Percentiles rank a stretch among this genome's conserved stretches.
Conservation (phyloP, 2,329 filamentous ascomycete genomes). For the Triangularia verruculosa region DNA sequence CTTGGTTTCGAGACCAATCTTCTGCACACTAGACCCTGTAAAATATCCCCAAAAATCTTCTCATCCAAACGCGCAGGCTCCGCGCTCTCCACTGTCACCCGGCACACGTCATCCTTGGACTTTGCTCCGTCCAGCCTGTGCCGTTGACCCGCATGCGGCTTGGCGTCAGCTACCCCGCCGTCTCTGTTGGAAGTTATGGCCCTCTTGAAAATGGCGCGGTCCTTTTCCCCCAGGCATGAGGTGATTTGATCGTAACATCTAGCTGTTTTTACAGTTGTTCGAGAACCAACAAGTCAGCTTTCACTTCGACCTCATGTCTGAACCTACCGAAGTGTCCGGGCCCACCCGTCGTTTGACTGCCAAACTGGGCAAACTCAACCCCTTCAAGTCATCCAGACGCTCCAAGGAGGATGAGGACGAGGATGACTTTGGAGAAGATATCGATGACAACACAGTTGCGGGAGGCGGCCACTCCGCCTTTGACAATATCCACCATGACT, state of each 20-base stretch:
- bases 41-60: not conserved
- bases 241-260: not conserved
- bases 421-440: conserved; percentile 44
- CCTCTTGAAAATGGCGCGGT: not conserved
- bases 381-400: conserved; percentile 32
- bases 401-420: conserved; percentile 44
- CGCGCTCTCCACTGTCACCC: not conserved
- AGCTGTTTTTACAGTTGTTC: not conserved
- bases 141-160: conserved; percentile 3
- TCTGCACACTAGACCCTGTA: not conserved
- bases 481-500: conserved; percentile 47
- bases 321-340: not conserved
- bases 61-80: not conserved
- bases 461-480: conserved; percentile 58
- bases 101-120: not conserved
- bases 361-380: conserved; percentile 34
- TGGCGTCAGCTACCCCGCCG: conserved; percentile 9
- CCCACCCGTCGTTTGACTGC: conserved; percentile 7
- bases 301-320: not conserved
- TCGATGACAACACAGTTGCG: conserved; percentile 50
- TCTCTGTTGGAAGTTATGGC: not conserved
- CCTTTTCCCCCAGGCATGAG: not conserved
- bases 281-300: not conserved
- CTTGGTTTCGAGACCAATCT: no score
- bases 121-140: conserved; percentile 1